These are phyloP conservation scores for Candida smagusa DNA, from an alignment of 1,139 yeast genomes.

Conservation along the genomic window DNA sequence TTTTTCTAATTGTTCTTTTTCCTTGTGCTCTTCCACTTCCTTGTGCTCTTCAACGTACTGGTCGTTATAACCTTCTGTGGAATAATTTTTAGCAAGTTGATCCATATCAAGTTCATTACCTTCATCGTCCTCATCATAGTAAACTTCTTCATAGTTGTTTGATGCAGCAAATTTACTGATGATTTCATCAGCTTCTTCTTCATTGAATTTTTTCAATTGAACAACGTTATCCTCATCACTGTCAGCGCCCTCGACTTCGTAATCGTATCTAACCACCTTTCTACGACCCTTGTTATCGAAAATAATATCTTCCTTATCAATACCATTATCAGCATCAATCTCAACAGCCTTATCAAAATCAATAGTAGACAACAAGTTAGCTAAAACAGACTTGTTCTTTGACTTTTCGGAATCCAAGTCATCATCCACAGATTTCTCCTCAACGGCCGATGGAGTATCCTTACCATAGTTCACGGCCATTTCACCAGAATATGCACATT, in stretches of 20 bases:
- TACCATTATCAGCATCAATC: slow-evolving; percentile 41
- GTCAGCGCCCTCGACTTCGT: slow-evolving; percentile 33
- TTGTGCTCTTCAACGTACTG: slow-evolving; percentile 27
- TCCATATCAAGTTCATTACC: slow-evolving; percentile 33
- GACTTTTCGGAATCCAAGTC: slow-evolving; percentile 22
- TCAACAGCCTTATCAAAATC: slow-evolving; percentile 64
- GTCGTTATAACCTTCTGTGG: slow-evolving; percentile 28
- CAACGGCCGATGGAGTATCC: slow-evolving; percentile 10
- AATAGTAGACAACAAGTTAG: slow-evolving; percentile 46
- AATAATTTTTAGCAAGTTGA: slow-evolving; percentile 19
- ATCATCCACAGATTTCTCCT: slow-evolving; percentile 19
- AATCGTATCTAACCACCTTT: slow-evolving; percentile 32
- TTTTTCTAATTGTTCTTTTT: slow-evolving; percentile 15
- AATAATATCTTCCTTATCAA: slow-evolving; percentile 42
- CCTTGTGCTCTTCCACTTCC: slow-evolving; percentile 7
- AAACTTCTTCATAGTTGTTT: slow-evolving; percentile 26
- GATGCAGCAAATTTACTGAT: slow-evolving; percentile 20
- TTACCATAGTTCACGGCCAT: slow-evolving; percentile 22
- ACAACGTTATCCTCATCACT: slow-evolving; percentile 16
- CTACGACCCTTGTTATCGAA: slow-evolving; percentile 48
- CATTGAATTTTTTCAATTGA: slow-evolving; percentile 18
- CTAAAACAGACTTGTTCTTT: slow-evolving; percentile 47
- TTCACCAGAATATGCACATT: slow-evolving; percentile 10
- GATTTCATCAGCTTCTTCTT: slow-evolving; percentile 14
- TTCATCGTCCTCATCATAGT: slow-evolving; percentile 46